These are phyloP conservation scores for Suillus americanus DNA, from an alignment of 768 basidiomycete species.

Conservation along the genomic window DNA sequence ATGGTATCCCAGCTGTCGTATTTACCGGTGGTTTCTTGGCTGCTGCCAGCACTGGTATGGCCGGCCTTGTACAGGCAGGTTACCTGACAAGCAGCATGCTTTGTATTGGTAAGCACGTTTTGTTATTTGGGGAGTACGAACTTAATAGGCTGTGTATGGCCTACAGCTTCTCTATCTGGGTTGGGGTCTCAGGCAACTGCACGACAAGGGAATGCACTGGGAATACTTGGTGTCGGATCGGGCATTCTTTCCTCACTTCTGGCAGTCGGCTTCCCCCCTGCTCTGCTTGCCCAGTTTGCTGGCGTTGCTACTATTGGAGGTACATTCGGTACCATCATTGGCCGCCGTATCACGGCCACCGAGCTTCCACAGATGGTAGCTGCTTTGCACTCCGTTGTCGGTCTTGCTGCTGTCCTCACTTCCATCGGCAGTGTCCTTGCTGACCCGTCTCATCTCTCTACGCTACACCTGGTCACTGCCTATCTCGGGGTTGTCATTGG, in stretches of 20 bases:
- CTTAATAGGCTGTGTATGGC: not conserved
- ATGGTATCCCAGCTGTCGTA: slow-evolving; percentile 73
- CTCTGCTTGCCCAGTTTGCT: slow-evolving; percentile 75
- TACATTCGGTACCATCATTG: slow-evolving; percentile 67
- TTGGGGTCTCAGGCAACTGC: slow-evolving; percentile 80
- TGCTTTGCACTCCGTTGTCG: slow-evolving; percentile 88
- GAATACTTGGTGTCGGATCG: slow-evolving; percentile 80
- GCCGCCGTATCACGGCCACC: slow-evolving; percentile 81
- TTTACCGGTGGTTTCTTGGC: slow-evolving; percentile 83
- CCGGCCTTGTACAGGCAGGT: slow-evolving; percentile 84
- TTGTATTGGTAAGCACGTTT: slow-evolving; percentile 61
- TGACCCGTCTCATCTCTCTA: slow-evolving; percentile 65
- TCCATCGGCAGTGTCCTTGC: slow-evolving; percentile 80
- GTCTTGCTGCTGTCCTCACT: slow-evolving; percentile 86
- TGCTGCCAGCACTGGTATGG: slow-evolving; percentile 82
- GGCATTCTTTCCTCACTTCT: slow-evolving; percentile 79
- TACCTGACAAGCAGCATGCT: slow-evolving; percentile 85
- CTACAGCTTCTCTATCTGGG: slow-evolving; percentile 72
- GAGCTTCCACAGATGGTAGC: slow-evolving; percentile 83
- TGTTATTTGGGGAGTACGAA: not conserved
- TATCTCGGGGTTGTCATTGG: slow-evolving; percentile 87
- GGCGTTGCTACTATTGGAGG: slow-evolving; percentile 76
- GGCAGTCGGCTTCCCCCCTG: slow-evolving; percentile 80
- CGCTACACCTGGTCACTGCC: slow-evolving; percentile 77
- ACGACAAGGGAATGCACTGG: slow-evolving; percentile 85